Percentiles rank a stretch among this genome's conserved stretches.
Conservation (phyloP, 2,329 filamentous ascomycete genomes). For the Neonectria coccinea region DNA sequence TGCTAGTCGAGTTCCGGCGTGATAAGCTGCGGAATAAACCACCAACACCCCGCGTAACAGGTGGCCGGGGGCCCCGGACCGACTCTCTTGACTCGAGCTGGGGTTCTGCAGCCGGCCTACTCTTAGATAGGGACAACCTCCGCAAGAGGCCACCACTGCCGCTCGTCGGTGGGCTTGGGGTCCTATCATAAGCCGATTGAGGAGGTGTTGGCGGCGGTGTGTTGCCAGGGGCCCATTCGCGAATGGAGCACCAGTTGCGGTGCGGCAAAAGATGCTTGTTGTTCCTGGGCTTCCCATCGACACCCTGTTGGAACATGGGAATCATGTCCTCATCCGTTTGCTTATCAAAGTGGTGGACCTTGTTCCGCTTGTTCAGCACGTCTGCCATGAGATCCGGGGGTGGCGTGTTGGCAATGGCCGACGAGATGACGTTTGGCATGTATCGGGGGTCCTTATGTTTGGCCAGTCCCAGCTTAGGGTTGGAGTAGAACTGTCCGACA, state of each 20-base stretch:
- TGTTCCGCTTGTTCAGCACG: slow-evolving; percentile 93
- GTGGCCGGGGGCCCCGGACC: slow-evolving; percentile 60
- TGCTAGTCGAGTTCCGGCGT: slow-evolving; percentile 49
- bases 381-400: slow-evolving; percentile 90
- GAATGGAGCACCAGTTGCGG: slow-evolving; percentile 95
- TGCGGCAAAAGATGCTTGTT: slow-evolving; percentile 91
- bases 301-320: slow-evolving; percentile 88
- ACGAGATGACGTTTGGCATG: slow-evolving; percentile 95
- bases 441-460: slow-evolving; percentile 96
- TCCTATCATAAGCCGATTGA: slow-evolving; percentile 59
- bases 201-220: slow-evolving; percentile 79
- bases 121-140: slow-evolving; percentile 57
- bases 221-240: slow-evolving; percentile 81
- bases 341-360: slow-evolving; percentile 75
- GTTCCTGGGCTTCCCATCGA: slow-evolving; percentile 89
- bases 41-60: slow-evolving; percentile 58
- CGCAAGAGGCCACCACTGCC: slow-evolving; percentile 55
- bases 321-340: slow-evolving; percentile 97
- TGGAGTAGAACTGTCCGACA: slow-evolving; percentile 94
- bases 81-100: slow-evolving; percentile 55
- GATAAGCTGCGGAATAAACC: slow-evolving; percentile 61
- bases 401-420: slow-evolving; percentile 92
- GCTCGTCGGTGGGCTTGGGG: slow-evolving; percentile 54
- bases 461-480: slow-evolving; percentile 79
- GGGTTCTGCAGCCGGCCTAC: slow-evolving; percentile 50